Base-by-base conservation (phyloP, 1,139 yeast genomes). In the Candida tetrigidarum region DNA sequence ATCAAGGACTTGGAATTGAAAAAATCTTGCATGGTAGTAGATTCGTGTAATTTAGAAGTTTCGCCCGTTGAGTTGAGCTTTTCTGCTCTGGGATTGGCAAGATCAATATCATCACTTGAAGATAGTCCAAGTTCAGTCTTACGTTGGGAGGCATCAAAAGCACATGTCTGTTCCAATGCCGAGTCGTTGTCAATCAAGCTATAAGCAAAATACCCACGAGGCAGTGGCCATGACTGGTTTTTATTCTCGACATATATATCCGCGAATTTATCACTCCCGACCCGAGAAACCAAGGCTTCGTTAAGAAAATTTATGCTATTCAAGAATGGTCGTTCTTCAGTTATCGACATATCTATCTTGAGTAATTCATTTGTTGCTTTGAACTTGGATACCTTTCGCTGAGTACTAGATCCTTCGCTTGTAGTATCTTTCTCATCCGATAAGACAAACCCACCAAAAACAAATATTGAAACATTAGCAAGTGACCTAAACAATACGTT, bases 151-250 rank as follows among this genome's bases (percentile, higher is more conserved):
- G 45, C 51, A 29, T 51, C 49, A 33, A 49, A 34, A 1, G 41
- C 40, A 50, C 69, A 63, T 19, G 53, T 54, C n/a, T 58, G 60
- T 16, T 62, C 67, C 8, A 54, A 48, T 4, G 49, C 54, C 3
- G 35, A 36, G 12, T 19, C 34, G 35, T 48, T 34, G 41, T 70
- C 66, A 10, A 71, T 59, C 39, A 73, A 55, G 1, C 68, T 47
- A 35, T 53, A 59, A 1, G 78, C 79, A 55, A 68, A 72, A 52
- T 57, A 74, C 0, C 79, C 80, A 55, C 80, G 52, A 6, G 76
- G 68, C 9, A 60, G 47, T 0, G 79, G 79, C 66, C 73, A 61
- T 3, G 44, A 50, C 7, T 53, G 55, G 28, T 43, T 42, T 36
- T 50, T 23, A 30, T 49, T 39, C 35, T 50, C 39, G 4, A 42